Evolutionary conservation across 768 basidiomycete genomes (phyloP).

Genomic region (Pulveroboletus sp.): DNA sequence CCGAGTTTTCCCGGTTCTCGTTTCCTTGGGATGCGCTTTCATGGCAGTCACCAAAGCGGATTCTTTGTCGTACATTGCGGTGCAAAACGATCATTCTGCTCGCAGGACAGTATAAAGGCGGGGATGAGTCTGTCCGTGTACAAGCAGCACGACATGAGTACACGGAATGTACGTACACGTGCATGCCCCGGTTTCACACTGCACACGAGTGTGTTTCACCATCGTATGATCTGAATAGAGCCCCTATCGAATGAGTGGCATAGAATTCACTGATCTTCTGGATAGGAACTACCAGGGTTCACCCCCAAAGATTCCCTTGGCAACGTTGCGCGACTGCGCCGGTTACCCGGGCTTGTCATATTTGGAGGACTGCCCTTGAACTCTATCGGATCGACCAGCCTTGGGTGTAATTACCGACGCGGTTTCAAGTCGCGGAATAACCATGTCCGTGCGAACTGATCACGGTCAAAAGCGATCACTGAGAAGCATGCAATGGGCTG

Average conservation of each 20-base stretch:
- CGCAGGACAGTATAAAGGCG: too few relatives aligned
- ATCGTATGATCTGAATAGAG: not conserved
- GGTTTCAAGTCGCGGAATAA: constrained; percentile 23
- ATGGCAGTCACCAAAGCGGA: not conserved
- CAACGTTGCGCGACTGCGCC: constrained; percentile 41
- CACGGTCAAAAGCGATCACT: not conserved
- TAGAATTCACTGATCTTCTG: not conserved
- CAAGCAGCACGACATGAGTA: too few relatives aligned
- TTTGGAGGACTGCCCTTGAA: not conserved
- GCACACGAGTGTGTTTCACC: not conserved
- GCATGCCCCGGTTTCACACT: not conserved
- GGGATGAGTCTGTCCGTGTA: too few relatives aligned
- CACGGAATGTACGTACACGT: too few relatives aligned
- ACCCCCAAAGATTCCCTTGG: constrained; percentile 57
- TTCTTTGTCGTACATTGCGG: too few relatives aligned
- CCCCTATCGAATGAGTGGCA: not conserved
- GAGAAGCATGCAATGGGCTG: not conserved
- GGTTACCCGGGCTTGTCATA: constrained; percentile 29
- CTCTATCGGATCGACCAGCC: constrained; percentile 2
- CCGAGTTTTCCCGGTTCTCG: too few relatives aligned
- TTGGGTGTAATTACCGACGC: constrained; percentile 18
- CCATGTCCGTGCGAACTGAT: not conserved
- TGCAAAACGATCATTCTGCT: too few relatives aligned
- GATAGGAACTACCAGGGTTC: constrained; percentile 44
- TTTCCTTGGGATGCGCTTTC: too few relatives aligned